Evolutionary conservation across 768 basidiomycete genomes (phyloP).

Genomic region (Russula vinacea): DNA sequence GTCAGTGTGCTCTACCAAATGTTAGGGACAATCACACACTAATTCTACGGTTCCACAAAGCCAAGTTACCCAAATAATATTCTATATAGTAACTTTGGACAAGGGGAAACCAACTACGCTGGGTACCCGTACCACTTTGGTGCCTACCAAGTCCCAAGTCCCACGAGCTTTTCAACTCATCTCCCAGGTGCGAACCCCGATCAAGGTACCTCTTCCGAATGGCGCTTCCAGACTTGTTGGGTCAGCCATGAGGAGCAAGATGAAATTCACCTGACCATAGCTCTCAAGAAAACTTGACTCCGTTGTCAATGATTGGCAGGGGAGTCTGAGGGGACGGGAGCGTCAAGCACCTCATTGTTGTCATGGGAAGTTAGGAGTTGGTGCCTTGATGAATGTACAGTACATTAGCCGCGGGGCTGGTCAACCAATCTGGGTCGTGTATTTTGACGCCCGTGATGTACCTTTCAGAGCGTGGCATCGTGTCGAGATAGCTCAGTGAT

Average conservation of each 20-base stretch:
- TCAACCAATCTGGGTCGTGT: too few species aligned
- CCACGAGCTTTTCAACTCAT: not conserved
- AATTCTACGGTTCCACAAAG: too few species aligned
- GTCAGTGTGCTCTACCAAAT: too few species aligned
- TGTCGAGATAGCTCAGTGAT: too few species aligned
- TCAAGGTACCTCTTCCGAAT: not conserved
- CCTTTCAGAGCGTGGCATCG: too few species aligned
- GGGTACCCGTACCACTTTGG: not conserved
- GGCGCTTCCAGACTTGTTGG: not conserved
- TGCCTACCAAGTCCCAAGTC: not conserved
- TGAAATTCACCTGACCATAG: slow-evolving; percentile 10
- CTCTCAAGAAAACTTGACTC: slow-evolving; percentile 6
- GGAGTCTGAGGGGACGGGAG: too few species aligned
- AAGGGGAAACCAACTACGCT: not conserved
- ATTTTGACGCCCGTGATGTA: too few species aligned
- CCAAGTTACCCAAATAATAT: not conserved
- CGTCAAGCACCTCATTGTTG: too few species aligned
- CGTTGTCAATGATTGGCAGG: not conserved
- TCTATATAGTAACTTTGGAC: not conserved
- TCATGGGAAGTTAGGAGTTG: too few species aligned
- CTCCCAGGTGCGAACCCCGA: not conserved
- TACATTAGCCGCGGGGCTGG: too few species aligned
- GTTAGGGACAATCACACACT: too few species aligned
- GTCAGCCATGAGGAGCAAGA: not conserved
- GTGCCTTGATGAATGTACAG: too few species aligned